Percentiles rank a stretch among this genome's conserved stretches.
phyloP scores from a whole-genome alignment of 2,329 filamentous ascomycete genomes.

The Exophiala viscosa region DNA sequence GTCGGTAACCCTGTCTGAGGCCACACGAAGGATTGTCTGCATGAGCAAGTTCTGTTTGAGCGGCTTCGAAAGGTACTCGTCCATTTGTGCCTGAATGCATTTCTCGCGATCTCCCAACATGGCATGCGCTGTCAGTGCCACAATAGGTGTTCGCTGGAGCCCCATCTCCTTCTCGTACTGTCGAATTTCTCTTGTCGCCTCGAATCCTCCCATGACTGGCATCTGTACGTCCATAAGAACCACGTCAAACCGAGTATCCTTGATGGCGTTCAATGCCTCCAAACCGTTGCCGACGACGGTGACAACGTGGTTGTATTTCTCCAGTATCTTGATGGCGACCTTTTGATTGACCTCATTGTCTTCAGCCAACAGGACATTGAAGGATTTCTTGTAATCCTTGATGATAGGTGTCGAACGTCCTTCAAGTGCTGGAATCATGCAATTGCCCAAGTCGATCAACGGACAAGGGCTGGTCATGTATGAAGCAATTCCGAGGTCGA shows the following conservation, averaged over 20 bases:
- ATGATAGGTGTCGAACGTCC: conserved; percentile 86
- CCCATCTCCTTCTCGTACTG: conserved; percentile 84
- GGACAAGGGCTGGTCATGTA: conserved; percentile 98
- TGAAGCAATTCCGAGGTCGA: conserved; percentile 95
- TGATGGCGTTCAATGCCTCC: conserved; percentile 89
- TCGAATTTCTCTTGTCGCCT: conserved; percentile 92
- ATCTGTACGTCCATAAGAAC: conserved; percentile 99
- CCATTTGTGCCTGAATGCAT: conserved; percentile 98
- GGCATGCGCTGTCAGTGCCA: conserved; percentile 92
- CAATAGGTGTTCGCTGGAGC: conserved; percentile 83
- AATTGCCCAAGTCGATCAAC: conserved; percentile 90
- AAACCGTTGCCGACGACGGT: conserved; percentile 87
- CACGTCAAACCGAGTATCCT: conserved; percentile 88
- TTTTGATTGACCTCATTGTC: conserved; percentile 98
- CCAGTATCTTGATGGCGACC: conserved; percentile 90
- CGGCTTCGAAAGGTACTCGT: conserved; percentile 96
- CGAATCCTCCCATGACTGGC: conserved; percentile 99
- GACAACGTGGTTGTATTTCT: conserved; percentile 76
- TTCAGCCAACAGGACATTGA: conserved; percentile 91
- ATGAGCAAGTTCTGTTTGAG: conserved; percentile 96
- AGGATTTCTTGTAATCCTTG: conserved; percentile 89
- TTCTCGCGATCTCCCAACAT: conserved; percentile 98
- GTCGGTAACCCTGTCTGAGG: conserved; percentile 69
- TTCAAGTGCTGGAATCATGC: conserved; percentile 91
- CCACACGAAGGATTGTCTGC: conserved; percentile 95